Conservation (phyloP, 2,329 filamentous ascomycete species). For the Botryotinia calthae region DNA sequence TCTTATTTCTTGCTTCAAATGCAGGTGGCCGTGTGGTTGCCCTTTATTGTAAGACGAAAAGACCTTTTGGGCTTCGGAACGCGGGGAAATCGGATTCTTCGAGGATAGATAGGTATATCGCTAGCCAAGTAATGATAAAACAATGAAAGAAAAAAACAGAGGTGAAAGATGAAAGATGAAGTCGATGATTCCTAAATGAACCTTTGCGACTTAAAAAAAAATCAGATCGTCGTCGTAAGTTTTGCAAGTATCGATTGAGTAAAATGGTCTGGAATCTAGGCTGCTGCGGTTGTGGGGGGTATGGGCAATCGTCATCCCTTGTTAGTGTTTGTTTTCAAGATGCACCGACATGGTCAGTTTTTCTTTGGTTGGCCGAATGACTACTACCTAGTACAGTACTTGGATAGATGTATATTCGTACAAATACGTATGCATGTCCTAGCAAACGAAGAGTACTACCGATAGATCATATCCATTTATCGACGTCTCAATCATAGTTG, state of each 20-base stretch:
- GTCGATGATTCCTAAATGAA: too few relatives aligned
- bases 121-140: not conserved
- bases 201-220: not conserved
- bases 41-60: not conserved
- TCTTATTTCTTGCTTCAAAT: not conserved
- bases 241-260: not conserved
- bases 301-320: not conserved
- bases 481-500: not conserved
- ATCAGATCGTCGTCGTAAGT: not conserved
- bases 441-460: not conserved
- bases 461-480: not conserved
- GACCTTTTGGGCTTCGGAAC: conserved; percentile 8
- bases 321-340: not conserved
- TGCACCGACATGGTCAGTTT: not conserved
- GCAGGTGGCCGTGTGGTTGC: not conserved
- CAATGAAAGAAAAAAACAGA: not conserved
- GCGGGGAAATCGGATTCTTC: conserved; percentile 13
- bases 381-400: not conserved
- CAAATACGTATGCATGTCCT: not conserved
- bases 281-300: not conserved
- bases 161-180: not conserved
- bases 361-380: not conserved
- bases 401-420: not conserved
- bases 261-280: conserved; percentile 7
- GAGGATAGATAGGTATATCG: not conserved